Evolutionary conservation across 2,329 filamentous ascomycete genomes (phyloP), one percentile per base, ranked within the genome.

Genomic region (Fusarium sp.): DNA sequence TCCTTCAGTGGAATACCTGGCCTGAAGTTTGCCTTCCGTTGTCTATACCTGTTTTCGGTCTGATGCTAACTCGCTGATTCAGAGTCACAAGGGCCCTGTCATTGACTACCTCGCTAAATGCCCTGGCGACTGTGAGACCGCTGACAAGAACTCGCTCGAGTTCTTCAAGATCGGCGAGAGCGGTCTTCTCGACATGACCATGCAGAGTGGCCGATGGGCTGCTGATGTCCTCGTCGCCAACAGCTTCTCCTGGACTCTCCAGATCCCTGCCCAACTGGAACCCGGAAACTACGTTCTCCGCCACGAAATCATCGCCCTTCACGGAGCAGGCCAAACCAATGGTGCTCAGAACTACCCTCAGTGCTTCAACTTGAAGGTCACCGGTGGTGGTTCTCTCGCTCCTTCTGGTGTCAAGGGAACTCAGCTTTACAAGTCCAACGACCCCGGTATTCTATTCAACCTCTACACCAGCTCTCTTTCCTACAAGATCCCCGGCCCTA

Each of bases 81-180:
- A 54, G 50, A 54, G 50, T 7, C 86, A 88, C 78, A 73, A 84
- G 37, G 85, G 88, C 0, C 90, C 91, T 10, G 87, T 93, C 75
- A 86, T 93, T 71, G 88, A 88, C 80, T 93, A 92, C 84, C 83
- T 92, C 17, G 91, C 91, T 65, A 86, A 86, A 75, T 91, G 89
- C 82, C 83, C 85, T 37, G 89, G 87, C 25, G 86, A 90, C 80
- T 92, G 89, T 80, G 83, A 87, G 40, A 80, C 80, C 1, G 88
- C 87, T 65, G 86, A 89, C 80, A 88, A 90, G 81, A 82, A 80
- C 3, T 78, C 82, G 6, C 85, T 92, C 33, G 81, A 88, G 72
- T 92, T 88, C 81, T 89, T 91, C 86, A 93, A 93, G 86, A 91
- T 93, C 68, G 86, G 87, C 43, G 86, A 86, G 65, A 84, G 80